phyloP scores from a whole-genome alignment of 768 basidiomycete species.

The Leccinum disarticulatum region DNA sequence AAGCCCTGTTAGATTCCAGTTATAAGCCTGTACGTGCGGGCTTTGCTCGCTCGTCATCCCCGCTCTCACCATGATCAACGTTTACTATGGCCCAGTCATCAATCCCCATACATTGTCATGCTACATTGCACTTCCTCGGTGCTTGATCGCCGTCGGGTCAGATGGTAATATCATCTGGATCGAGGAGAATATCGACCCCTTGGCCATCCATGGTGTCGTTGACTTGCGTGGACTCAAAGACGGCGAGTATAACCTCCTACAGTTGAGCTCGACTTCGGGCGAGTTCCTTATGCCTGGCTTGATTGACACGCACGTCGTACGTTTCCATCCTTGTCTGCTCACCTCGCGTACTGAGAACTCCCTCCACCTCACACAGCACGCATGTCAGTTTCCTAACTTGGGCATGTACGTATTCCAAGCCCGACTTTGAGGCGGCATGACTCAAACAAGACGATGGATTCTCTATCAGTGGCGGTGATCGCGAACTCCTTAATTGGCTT shows the following conservation, averaged over 20 bases:
- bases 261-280: slow-evolving; percentile 39
- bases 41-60: background rate
- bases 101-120: slow-evolving; percentile 46
- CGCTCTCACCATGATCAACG: slow-evolving; percentile 21
- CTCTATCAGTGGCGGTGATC: slow-evolving; percentile 64
- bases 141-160: slow-evolving; percentile 52
- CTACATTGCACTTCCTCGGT: slow-evolving; percentile 48
- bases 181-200: slow-evolving; percentile 52
- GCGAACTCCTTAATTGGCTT: slow-evolving; percentile 87
- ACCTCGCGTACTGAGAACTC: background rate
- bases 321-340: slow-evolving; percentile 21
- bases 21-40: background rate
- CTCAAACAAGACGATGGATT: background rate
- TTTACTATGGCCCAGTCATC: slow-evolving; percentile 61
- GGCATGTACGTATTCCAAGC: slow-evolving; percentile 27
- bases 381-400: slow-evolving; percentile 41
- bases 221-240: slow-evolving; percentile 48
- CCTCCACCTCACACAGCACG: slow-evolving; percentile 19
- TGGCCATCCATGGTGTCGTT: slow-evolving; percentile 51
- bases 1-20: background rate
- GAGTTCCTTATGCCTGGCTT: slow-evolving; percentile 84
- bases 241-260: slow-evolving; percentile 29
- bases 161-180: slow-evolving; percentile 70
- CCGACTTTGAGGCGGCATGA: background rate
- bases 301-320: slow-evolving; percentile 86